A percentile compares a stretch with the other conserved stretches of the same genome.
Conservation (phyloP, 768 basidiomycete genomes). For the Kwoniella europaea region DNA sequence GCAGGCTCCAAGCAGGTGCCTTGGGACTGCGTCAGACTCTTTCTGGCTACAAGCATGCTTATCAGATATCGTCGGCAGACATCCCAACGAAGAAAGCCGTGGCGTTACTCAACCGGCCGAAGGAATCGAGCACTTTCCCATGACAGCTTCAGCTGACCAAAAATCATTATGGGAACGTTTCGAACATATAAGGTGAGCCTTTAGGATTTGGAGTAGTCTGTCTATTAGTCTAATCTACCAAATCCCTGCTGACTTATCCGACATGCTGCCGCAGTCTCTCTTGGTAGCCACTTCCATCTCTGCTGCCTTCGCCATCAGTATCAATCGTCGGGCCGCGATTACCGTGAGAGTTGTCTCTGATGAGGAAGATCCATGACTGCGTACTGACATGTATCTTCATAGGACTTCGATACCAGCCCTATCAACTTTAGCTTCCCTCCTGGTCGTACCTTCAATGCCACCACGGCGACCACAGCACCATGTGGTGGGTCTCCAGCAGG, state of each 20-base stretch:
- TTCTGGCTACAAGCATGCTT: neutral
- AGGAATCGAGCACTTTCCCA: neutral
- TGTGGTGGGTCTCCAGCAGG: constrained; percentile 30
- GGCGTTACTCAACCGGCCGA: constrained; percentile 2
- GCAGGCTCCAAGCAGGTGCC: neutral
- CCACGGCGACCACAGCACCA: constrained; percentile 25
- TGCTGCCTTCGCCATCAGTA: constrained; percentile 11
- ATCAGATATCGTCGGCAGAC: neutral
- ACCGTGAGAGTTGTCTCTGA: constrained; percentile 11
- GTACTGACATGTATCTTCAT: neutral
- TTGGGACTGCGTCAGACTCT: neutral
- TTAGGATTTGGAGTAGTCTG: neutral
- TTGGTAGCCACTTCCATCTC: neutral
- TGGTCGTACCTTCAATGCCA: constrained; percentile 21
- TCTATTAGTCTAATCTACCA: neutral
- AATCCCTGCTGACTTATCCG: neutral
- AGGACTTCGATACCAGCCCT: constrained; percentile 21
- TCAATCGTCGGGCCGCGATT: constrained; percentile 24
- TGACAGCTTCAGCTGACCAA: neutral
- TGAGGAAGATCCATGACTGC: neutral
- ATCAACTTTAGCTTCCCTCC: constrained; percentile 22
- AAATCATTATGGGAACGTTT: neutral
- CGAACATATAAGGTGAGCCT: neutral
- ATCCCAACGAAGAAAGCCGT: neutral
- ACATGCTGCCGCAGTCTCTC: constrained; percentile 9